A percentile compares a stretch with the other conserved stretches of the same genome.
phyloP scores from a whole-genome alignment of 2,329 filamentous ascomycete species.

The Phialocephala subalpina region DNA sequence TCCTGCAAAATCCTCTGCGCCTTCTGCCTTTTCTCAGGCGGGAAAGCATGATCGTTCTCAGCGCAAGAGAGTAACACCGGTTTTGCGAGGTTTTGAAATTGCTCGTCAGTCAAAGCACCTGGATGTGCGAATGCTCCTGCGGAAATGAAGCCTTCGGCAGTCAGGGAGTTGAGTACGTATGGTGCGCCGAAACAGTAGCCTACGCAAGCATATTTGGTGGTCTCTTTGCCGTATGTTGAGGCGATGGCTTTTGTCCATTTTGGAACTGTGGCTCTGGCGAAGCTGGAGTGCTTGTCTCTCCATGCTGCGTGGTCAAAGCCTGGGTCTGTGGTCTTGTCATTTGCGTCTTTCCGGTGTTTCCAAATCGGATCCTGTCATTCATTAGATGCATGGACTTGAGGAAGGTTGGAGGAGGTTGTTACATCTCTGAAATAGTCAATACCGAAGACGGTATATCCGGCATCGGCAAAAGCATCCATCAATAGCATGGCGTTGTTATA shows the following conservation, averaged over 20 bases:
- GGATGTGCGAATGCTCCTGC: slow-evolving; percentile 60
- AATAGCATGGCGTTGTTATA: slow-evolving; percentile 52
- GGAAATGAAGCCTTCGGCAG: slow-evolving; percentile 44
- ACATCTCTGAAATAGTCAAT: slow-evolving; percentile 56
- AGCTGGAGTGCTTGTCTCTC: slow-evolving; percentile 54
- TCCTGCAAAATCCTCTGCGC: slow-evolving; percentile 66
- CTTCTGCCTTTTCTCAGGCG: slow-evolving; percentile 65
- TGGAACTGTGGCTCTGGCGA: slow-evolving; percentile 53
- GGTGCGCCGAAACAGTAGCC: slow-evolving; percentile 47
- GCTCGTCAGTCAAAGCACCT: slow-evolving; percentile 54
- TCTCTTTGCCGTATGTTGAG: slow-evolving; percentile 17
- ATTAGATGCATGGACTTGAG: slow-evolving; percentile 13
- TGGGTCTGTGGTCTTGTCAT: slow-evolving; percentile 43
- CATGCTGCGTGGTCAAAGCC: slow-evolving; percentile 58
- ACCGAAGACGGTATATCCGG: slow-evolving; percentile 52
- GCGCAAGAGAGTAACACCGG: slow-evolving; percentile 68
- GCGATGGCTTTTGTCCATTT: slow-evolving; percentile 51
- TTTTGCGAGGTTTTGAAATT: slow-evolving; percentile 51
- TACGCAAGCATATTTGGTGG: slow-evolving; percentile 26
- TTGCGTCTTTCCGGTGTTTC: slow-evolving; percentile 47
- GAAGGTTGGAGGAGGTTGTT: slow-evolving; percentile 20
- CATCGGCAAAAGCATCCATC: slow-evolving; percentile 55
- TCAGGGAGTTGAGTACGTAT: slow-evolving; percentile 52
- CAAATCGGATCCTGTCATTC: slow-evolving; percentile 50
- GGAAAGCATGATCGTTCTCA: slow-evolving; percentile 70